These are phyloP conservation scores for Pholiota molesta DNA, from an alignment of 768 basidiomycete species.

Conservation along the genomic window DNA sequence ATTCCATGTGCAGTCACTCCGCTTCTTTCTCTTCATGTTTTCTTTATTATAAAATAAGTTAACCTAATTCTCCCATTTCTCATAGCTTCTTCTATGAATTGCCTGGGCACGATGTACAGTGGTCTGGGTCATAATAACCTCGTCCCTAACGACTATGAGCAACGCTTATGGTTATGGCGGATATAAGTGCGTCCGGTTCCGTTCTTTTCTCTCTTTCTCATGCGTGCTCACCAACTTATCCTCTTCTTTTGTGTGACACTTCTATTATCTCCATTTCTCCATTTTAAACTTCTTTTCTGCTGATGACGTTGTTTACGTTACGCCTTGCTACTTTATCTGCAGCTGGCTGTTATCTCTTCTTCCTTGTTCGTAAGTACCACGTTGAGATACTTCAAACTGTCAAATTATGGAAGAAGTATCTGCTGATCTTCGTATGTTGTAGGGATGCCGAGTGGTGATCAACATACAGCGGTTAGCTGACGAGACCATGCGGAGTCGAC, in stretches of 20 bases:
- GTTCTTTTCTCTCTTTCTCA: constrained; percentile 26
- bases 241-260: not conserved
- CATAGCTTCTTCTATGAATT: not conserved
- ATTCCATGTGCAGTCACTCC: constrained; percentile 1
- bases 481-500: not conserved
- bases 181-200: constrained; percentile 23
- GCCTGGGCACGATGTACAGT: constrained; percentile 8
- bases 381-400: not conserved
- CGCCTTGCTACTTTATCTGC: not conserved
- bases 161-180: constrained; percentile 23
- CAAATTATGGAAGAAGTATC: not conserved
- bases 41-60: not conserved
- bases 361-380: constrained; percentile 18
- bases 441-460: constrained; percentile 26
- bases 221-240: constrained; percentile 11
- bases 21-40: not conserved
- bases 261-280: constrained; percentile 6
- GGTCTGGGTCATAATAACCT: constrained; percentile 19
- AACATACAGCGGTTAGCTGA: constrained; percentile 22
- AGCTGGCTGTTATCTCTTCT: constrained; percentile 24
- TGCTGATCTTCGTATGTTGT: constrained; percentile 2
- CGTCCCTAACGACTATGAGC: constrained; percentile 20
- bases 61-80: not conserved
- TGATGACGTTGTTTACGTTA: not conserved
- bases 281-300: not conserved